phyloP scores from a whole-genome alignment of 495 filamentous ascomycete genomes.

The Aspergillus hancockii region DNA sequence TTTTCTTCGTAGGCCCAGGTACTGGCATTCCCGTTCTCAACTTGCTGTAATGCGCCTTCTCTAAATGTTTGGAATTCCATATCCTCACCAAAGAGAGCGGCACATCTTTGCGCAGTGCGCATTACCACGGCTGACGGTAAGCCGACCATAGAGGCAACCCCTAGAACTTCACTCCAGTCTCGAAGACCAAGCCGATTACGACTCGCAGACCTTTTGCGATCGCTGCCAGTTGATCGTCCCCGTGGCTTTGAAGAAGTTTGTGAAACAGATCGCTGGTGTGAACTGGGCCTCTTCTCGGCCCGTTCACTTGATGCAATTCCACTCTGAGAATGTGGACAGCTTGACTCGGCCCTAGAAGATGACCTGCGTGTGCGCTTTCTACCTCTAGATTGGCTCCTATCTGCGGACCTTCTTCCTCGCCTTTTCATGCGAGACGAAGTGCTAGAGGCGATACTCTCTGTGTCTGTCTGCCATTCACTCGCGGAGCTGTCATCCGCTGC shows the following conservation, averaged over 20 bases:
- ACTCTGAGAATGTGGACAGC: slow-evolving; percentile 15
- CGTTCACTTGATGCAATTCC: slow-evolving; percentile 6
- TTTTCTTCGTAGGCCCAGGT: slow-evolving; percentile 35
- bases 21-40: slow-evolving; percentile 19
- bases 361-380: slow-evolving; percentile 28
- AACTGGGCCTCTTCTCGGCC: neutral
- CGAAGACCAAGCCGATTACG: slow-evolving; percentile 47
- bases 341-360: slow-evolving; percentile 5
- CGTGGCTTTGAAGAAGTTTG: slow-evolving; percentile 22
- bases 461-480: slow-evolving; percentile 24
- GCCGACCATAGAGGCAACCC: slow-evolving; percentile 69
- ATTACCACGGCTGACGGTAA: slow-evolving; percentile 62
- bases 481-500: slow-evolving; percentile 25
- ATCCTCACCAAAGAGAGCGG: slow-evolving; percentile 65
- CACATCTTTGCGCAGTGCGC: slow-evolving; percentile 68
- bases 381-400: slow-evolving; percentile 29
- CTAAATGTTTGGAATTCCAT: slow-evolving; percentile 60
- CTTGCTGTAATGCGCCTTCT: slow-evolving; percentile 38
- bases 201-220: slow-evolving; percentile 13
- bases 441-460: slow-evolving; percentile 22
- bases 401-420: slow-evolving; percentile 8
- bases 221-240: slow-evolving; percentile 17
- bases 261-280: slow-evolving; percentile 9
- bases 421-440: slow-evolving; percentile 16
- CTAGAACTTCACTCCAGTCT: slow-evolving; percentile 81